A percentile compares a stretch with the other conserved stretches of the same genome.
Evolutionary conservation across 177 flowering plant species (phyloP).

Genomic region (Vitis hybrid): DNA sequence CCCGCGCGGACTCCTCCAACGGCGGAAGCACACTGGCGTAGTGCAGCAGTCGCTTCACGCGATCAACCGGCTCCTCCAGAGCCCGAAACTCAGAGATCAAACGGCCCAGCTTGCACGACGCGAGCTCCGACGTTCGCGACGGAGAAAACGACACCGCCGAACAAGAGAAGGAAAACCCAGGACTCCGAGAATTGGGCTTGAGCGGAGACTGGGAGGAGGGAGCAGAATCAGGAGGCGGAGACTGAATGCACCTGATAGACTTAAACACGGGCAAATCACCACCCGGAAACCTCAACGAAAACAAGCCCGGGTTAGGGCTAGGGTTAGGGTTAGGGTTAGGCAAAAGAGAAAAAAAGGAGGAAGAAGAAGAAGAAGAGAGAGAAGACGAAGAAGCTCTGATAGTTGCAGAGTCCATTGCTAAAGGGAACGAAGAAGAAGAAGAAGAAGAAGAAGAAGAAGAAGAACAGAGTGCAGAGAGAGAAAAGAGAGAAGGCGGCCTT

Average conservation of each 20-base stretch:
- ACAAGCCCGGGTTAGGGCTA: conserved; percentile 4
- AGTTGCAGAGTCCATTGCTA: conserved; percentile 29
- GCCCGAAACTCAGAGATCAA: conserved; percentile 60
- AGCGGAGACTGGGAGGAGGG: conserved; percentile 2
- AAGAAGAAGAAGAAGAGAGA: conserved; percentile 23
- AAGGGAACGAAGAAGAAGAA: conserved; percentile 10
- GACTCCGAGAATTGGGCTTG: conserved; percentile 12
- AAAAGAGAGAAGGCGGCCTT: conserved; percentile 5
- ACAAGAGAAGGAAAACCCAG: conserved; percentile 24
- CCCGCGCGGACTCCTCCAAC: conserved; percentile 40
- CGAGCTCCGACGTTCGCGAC: conserved; percentile 20
- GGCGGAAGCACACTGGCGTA: conserved; percentile 50
- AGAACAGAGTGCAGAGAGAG: background rate
- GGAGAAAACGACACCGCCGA: conserved; percentile 34
- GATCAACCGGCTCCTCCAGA: conserved; percentile 53
- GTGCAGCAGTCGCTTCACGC: conserved; percentile 61
- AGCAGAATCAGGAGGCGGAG: conserved; percentile 14
- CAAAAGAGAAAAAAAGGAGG: conserved; percentile 5
- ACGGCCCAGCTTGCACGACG: conserved; percentile 31
- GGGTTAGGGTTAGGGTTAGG: conserved; percentile 13
- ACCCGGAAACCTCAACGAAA: background rate
- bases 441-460: background rate
- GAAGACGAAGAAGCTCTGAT: conserved; percentile 19
- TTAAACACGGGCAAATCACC: conserved; percentile 8
- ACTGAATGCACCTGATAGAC: conserved; percentile 21